phyloP scores from a whole-genome alignment of 139 green algal genomes.

The Chlamydomonas sp. region DNA sequence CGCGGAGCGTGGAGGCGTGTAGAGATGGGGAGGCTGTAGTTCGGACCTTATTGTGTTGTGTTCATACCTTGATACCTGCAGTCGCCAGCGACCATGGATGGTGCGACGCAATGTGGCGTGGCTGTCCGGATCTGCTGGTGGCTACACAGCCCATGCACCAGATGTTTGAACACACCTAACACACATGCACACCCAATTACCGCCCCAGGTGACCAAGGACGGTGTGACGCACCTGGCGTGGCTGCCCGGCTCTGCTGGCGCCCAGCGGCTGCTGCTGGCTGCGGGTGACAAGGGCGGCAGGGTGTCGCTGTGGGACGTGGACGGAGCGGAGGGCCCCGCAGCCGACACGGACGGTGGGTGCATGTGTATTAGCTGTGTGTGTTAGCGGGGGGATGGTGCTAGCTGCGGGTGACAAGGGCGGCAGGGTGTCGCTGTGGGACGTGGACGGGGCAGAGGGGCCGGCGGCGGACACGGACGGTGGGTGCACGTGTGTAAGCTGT shows the following conservation, averaged over 20 bases:
- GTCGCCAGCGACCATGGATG: neutral
- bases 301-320: slow-evolving; percentile 49
- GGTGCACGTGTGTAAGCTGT: too few relatives aligned
- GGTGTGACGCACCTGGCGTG: slow-evolving; percentile 30
- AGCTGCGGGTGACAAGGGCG: slow-evolving; percentile 41
- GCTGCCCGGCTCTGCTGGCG: neutral
- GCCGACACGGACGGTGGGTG: slow-evolving; percentile 8
- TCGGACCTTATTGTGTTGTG: too few relatives aligned
- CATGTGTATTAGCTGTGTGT: neutral
- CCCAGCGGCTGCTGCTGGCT: slow-evolving; percentile 36
- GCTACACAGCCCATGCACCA: neutral
- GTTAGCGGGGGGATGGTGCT: neutral
- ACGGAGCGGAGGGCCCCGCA: neutral
- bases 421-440: slow-evolving; percentile 46
- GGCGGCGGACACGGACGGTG: slow-evolving; percentile 16
- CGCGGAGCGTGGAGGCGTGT: too few relatives aligned
- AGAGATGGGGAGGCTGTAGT: too few relatives aligned
- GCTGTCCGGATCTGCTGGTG: neutral
- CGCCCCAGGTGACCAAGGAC: slow-evolving; percentile 41
- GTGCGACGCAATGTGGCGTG: neutral
- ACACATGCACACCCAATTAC: neutral
- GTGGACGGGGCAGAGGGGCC: slow-evolving; percentile 15
- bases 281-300: slow-evolving; percentile 49
- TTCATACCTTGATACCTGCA: too few relatives aligned
- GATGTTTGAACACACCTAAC: neutral